phyloP scores from a whole-genome alignment of 495 filamentous ascomycete genomes.

The Antarctomyces pellizariae region DNA sequence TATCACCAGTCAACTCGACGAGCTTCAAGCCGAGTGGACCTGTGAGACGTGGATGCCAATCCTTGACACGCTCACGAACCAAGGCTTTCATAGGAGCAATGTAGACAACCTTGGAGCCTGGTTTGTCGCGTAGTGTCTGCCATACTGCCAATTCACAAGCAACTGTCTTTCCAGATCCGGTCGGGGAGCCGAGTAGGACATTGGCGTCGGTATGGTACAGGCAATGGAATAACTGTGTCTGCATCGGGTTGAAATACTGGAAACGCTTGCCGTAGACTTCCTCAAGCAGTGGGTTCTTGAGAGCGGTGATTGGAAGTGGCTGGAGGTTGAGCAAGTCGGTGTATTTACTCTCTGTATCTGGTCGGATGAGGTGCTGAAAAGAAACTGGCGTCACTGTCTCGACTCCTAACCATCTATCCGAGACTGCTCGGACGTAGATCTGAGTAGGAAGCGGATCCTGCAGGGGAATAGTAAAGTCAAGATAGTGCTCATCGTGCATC shows the following conservation, averaged over 20 bases:
- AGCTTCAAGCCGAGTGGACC: slow-evolving; percentile 67
- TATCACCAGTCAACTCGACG: slow-evolving; percentile 94
- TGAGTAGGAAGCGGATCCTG: slow-evolving; percentile 82
- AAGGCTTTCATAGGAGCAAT: slow-evolving; percentile 99
- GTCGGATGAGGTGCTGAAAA: slow-evolving; percentile 92
- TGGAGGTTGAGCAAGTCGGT: slow-evolving; percentile 85
- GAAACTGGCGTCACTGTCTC: slow-evolving; percentile 88
- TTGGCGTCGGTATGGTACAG: slow-evolving; percentile 82
- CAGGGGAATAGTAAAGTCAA: slow-evolving; percentile 92
- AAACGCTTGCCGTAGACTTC: slow-evolving; percentile 76
- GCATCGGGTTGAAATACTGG: slow-evolving; percentile 96
- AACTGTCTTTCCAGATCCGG: slow-evolving; percentile 90
- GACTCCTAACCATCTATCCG: slow-evolving; percentile 91
- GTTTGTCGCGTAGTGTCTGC: slow-evolving; percentile 94
- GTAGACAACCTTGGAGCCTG: slow-evolving; percentile 94
- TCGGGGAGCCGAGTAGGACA: slow-evolving; percentile 88
- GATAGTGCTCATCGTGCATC: slow-evolving; percentile 79
- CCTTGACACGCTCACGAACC: slow-evolving; percentile 85
- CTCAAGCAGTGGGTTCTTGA: slow-evolving; percentile 72
- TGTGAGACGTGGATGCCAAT: slow-evolving; percentile 77
- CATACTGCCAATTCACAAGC: slow-evolving; percentile 98
- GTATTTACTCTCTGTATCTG: slow-evolving; percentile 92
- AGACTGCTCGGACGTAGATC: slow-evolving; percentile 85
- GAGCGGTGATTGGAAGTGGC: slow-evolving; percentile 64
- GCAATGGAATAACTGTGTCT: slow-evolving; percentile 92